Evolutionary conservation across 2,329 filamentous ascomycete genomes (phyloP).

Genomic region (Stemphylium lycopersici): DNA sequence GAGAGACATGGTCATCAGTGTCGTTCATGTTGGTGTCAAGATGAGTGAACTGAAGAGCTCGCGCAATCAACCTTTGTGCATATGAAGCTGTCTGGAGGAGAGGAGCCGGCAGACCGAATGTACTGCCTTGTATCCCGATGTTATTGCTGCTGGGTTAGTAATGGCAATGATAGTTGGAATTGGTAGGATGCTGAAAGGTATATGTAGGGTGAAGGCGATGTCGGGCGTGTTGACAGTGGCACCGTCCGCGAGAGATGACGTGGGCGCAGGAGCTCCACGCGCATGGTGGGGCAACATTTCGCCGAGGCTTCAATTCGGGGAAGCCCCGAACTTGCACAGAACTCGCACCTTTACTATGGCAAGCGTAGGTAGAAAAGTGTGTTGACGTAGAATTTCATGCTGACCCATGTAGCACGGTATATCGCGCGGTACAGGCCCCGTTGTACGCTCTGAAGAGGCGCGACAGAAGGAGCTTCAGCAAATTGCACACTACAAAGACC

Average conservation of each 20-base stretch:
- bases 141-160: constrained; percentile 46
- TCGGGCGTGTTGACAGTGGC: constrained; percentile 13
- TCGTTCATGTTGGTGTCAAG: constrained; percentile 30
- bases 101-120: constrained; percentile 15
- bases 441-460: constrained; percentile 70
- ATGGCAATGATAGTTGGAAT: constrained; percentile 30
- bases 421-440: constrained; percentile 64
- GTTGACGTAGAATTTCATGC: not conserved
- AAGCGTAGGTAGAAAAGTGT: constrained; percentile 44
- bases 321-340: constrained; percentile 17
- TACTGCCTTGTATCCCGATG: constrained; percentile 24
- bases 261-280: constrained; percentile 30
- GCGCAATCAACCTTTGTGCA: constrained; percentile 23
- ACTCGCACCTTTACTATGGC: constrained; percentile 40
- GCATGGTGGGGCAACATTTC: constrained; percentile 38
- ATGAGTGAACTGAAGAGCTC: constrained; percentile 6
- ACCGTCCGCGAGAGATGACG: constrained; percentile 24
- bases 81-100: constrained; percentile 27
- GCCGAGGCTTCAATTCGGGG: constrained; percentile 26
- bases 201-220: constrained; percentile 11
- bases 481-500: constrained; percentile 74
- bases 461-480: constrained; percentile 73
- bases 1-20: constrained; percentile 23
- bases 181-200: constrained; percentile 26
- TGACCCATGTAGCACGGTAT: constrained; percentile 75